Conservation (phyloP, 805 yeast species). For the Danielozyma ontarioensis region DNA sequence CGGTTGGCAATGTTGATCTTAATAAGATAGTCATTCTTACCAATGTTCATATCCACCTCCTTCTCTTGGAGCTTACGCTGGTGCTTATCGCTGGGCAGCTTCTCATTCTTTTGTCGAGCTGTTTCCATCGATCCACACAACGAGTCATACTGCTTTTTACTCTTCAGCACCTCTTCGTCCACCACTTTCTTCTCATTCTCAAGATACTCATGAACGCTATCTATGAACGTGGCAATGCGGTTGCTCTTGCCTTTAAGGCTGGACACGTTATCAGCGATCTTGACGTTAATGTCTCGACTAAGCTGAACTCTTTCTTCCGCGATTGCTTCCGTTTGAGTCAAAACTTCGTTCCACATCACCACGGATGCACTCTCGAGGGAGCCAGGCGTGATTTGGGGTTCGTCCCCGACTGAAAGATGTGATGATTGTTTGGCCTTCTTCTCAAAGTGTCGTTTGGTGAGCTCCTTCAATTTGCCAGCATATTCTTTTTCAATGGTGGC, state of each 20-base stretch:
- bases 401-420: slow-evolving; percentile 78
- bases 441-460: slow-evolving; percentile 66
- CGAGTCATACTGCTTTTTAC: slow-evolving; percentile 75
- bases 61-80: slow-evolving; percentile 53
- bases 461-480: slow-evolving; percentile 55
- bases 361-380: slow-evolving; percentile 83
- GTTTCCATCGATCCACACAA: slow-evolving; percentile 76
- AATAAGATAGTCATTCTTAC: slow-evolving; percentile 80
- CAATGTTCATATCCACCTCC: slow-evolving; percentile 76
- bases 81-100: slow-evolving; percentile 44
- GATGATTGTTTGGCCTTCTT: slow-evolving; percentile 70
- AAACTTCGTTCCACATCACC: slow-evolving; percentile 86
- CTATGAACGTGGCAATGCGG: slow-evolving; percentile 50
- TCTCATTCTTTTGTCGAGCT: slow-evolving; percentile 71
- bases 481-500: slow-evolving; percentile 81
- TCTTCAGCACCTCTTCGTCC: slow-evolving; percentile 54
- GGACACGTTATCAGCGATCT: slow-evolving; percentile 57
- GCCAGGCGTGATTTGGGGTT: slow-evolving; percentile 90
- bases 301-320: slow-evolving; percentile 62
- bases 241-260: slow-evolving; percentile 51
- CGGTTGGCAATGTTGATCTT: slow-evolving; percentile 82
- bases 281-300: slow-evolving; percentile 52
- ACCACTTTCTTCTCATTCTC: slow-evolving; percentile 40
- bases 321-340: slow-evolving; percentile 75
- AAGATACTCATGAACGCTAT: slow-evolving; percentile 55